phyloP scores from a whole-genome alignment of 371 early-diverging fungal species.

The Apophysomyces trapeziformis region DNA sequence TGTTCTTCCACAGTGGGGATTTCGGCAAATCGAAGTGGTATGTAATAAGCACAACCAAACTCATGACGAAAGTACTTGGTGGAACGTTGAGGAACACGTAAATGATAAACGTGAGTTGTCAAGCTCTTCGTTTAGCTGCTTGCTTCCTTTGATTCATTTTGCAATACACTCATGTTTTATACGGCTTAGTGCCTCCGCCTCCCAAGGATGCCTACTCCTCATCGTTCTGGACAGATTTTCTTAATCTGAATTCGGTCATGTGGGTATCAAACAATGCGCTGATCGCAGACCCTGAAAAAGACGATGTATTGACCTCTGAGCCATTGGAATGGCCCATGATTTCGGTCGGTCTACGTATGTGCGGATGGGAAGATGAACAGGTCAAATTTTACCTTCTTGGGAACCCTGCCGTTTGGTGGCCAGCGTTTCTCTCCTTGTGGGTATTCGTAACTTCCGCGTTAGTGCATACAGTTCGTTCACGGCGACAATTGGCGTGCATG shows the following conservation, averaged over 20 bases:
- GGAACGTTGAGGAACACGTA: constrained; percentile 96
- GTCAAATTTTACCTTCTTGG: constrained; percentile 96
- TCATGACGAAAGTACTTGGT: constrained; percentile 66
- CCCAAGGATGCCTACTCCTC: constrained; percentile 66
- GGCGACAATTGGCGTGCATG: constrained; percentile 69
- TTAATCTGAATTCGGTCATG: constrained; percentile 96
- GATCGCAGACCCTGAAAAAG: constrained; percentile 94
- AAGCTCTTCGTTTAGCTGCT: neutral
- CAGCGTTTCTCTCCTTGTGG: constrained; percentile 68
- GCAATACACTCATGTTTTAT: neutral
- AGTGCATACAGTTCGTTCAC: constrained; percentile 65
- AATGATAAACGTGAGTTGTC: constrained; percentile 58
- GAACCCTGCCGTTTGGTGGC: constrained; percentile 97
- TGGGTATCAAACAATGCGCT: constrained; percentile 98
- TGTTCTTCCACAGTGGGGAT: constrained; percentile 98
- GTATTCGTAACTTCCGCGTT: constrained; percentile 34
- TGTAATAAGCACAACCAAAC: constrained; percentile 76
- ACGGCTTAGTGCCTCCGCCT: constrained; percentile 59
- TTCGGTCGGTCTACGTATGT: constrained; percentile 94
- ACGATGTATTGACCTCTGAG: constrained; percentile 85
- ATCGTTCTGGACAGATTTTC: constrained; percentile 84
- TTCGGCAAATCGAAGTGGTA: constrained; percentile 92
- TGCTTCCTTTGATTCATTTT: neutral
- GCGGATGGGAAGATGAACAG: constrained; percentile 88
- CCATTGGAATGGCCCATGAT: constrained; percentile 97